Evolutionary conservation across 75 land plant genomes (phyloP), one percentile per base, ranked within the genome.

Genomic region (Azolla pinnata): DNA sequence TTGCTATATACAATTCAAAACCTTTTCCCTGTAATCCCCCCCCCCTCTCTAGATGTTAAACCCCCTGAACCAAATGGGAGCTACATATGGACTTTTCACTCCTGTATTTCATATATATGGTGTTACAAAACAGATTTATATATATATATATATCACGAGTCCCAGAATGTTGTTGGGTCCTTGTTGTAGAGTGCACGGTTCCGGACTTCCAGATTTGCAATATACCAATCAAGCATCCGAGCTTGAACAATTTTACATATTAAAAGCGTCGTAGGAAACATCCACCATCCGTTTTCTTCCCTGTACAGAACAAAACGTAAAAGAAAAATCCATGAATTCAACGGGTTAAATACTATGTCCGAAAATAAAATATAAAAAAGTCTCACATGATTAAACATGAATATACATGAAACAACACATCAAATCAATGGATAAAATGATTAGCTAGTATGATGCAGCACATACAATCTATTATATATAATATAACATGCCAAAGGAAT

Each of bases 221-320:
- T 75, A 50, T 93, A 90, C 75, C 81, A 76, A 75, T 93, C 88
- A 26, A 93, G 72, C 54, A 93, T 85, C 27, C 72, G 74, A 10
- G 96, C 93, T 58, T 93, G 96, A 23, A 85, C 57, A 66, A 78
- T 71, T 72, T 93, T 93, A 67, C 86, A 86, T 0, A 88, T 0
- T 8, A 85, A 56, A 34, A 93, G 74, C 27, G 69, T 78, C 25
- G 62, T 54, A 8, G 98, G 90, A 51, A 93, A 78, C 45, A 88
- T 55, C 96, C 90, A 93, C 98, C 98, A 93, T 56, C 82, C 88
- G 63, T 80, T 70, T 58, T 88, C 98, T 67, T 93, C 98, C 85
- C 98, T 93, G 82, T 24, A 18, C 4, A 61, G 19, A 32, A 38
- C 29, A 66, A 67, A 45, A 31, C 23, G 44, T 20, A n/a, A 56